Evolutionary conservation across 257 asterid genomes (phyloP).

Genomic region (Salvia splendens): DNA sequence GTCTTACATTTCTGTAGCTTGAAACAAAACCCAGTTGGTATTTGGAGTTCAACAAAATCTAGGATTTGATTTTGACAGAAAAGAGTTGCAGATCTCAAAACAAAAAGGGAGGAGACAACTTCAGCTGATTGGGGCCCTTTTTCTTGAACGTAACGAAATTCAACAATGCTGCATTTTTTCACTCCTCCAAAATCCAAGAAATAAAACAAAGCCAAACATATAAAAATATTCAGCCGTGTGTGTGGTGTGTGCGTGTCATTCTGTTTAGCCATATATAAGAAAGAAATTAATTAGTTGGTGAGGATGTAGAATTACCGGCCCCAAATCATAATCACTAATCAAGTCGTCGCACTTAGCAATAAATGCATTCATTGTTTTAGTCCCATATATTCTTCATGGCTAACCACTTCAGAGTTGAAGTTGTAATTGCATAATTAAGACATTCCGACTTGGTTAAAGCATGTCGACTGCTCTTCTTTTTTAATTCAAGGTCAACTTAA

Average conservation of each 20-base stretch:
- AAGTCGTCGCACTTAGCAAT: neutral
- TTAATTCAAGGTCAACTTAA: neutral
- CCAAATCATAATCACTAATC: slow-evolving; percentile 14
- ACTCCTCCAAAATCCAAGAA: slow-evolving; percentile 7
- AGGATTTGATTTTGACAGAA: neutral
- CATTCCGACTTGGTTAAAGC: neutral
- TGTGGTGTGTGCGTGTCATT: neutral
- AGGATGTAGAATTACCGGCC: neutral
- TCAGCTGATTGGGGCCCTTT: slow-evolving; percentile 44
- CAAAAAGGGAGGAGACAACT: slow-evolving; percentile 30
- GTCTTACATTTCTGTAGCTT: neutral
- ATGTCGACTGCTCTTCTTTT: slow-evolving; percentile 5
- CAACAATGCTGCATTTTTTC: slow-evolving; percentile 27
- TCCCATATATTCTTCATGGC: neutral
- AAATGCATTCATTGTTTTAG: neutral
- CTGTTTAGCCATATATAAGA: neutral
- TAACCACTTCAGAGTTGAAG: neutral
- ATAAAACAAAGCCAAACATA: neutral
- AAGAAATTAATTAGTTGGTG: slow-evolving; percentile 4
- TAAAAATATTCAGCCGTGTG: neutral
- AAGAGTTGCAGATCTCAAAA: slow-evolving; percentile 48
- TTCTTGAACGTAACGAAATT: slow-evolving; percentile 42
- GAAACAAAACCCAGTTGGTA: slow-evolving; percentile 22
- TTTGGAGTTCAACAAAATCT: slow-evolving; percentile 5
- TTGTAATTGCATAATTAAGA: slow-evolving; percentile 16